Base-by-base conservation (phyloP, 805 yeast genomes). In the Candida glaebosa region DNA sequence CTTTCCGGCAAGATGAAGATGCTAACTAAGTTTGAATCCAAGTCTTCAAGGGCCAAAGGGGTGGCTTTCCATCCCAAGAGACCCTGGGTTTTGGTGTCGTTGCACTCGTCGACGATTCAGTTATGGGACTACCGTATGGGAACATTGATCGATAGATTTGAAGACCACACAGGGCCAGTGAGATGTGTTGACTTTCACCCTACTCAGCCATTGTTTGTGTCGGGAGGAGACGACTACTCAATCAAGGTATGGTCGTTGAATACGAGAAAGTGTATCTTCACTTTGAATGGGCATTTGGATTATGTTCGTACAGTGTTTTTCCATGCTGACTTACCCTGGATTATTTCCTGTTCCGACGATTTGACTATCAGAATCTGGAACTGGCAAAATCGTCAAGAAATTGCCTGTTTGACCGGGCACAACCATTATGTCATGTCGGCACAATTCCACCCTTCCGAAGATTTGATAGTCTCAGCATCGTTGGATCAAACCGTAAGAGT, bases 71-170 rank as follows among this genome's bases (percentile, higher is more conserved):
- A 95, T 67, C 96, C 98, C 40, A 82, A 82, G 51, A 74, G 93
- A 63, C 97, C 99, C 45, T 93, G 96, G 97, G 87, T 89, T 45
- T 75, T 93, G 54, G 98, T 90, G 25, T 89, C 98, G 5, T 75
- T 95, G 46, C 93, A 91, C 64, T 87, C 96, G 19, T 88, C 96
- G n/a, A 89, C 96, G n/a, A 91, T 93, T 61, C 99, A 95, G 65
- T 75, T 93, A 49, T 93, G 99, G 99, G 99, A 93, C 67, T 93
- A 95, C 68, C 82, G 99, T 58, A 93, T 93, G 99, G 99, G 99
- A 34, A 89, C 97, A 3, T 70, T 93, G 60, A 82, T 93, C 60
- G 98, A 90, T 64, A 79, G 97, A 44, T 93, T 89, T 58, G 99
- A 93, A 66, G 99, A 91, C 56, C 99, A 93, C 62, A 96, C 87